phyloP scores from a whole-genome alignment of 805 yeast species.

The Pichia occidentalis region DNA sequence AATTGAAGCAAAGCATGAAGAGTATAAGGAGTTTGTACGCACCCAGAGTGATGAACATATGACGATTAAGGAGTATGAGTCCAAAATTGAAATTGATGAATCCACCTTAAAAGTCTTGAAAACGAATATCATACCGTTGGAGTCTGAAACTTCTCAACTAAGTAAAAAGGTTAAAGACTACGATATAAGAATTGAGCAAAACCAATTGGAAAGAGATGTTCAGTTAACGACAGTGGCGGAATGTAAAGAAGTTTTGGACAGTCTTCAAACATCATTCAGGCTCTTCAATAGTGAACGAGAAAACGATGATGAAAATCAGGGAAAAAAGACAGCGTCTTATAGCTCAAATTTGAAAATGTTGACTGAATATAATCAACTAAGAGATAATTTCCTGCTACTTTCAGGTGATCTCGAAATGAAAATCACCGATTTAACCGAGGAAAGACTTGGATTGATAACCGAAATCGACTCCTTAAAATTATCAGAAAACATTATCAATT shows the following conservation, averaged over 20 bases:
- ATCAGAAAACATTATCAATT: constrained; percentile 31
- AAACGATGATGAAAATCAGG: constrained; percentile 10
- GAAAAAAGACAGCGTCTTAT: constrained; percentile 10
- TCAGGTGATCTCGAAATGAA: constrained; percentile 56
- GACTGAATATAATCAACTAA: constrained; percentile 50
- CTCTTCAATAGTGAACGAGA: constrained; percentile 13
- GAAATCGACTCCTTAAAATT: constrained; percentile 34
- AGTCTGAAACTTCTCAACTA: constrained; percentile 47
- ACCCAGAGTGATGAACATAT: constrained; percentile 43
- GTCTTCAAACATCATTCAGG: constrained; percentile 21
- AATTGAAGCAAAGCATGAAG: constrained; percentile 26
- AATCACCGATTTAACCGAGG: constrained; percentile 39
- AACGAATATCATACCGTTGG: constrained; percentile 50
- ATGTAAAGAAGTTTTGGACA: constrained; percentile 41
- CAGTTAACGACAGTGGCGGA: constrained; percentile 40
- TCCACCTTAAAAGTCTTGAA: constrained; percentile 11
- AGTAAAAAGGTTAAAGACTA: constrained; percentile 40
- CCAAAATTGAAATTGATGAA: constrained; percentile 39
- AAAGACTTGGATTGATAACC: constrained; percentile 25
- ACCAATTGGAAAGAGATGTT: constrained; percentile 45
- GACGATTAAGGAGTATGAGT: constrained; percentile 35
- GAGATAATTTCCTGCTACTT: constrained; percentile 47
- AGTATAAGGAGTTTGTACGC: constrained; percentile 26
- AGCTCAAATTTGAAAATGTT: constrained; percentile 44
- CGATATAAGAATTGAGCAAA: constrained; percentile 42